Conservation (phyloP, 2,329 filamentous ascomycete species). For the Trichoderma asperellum region DNA sequence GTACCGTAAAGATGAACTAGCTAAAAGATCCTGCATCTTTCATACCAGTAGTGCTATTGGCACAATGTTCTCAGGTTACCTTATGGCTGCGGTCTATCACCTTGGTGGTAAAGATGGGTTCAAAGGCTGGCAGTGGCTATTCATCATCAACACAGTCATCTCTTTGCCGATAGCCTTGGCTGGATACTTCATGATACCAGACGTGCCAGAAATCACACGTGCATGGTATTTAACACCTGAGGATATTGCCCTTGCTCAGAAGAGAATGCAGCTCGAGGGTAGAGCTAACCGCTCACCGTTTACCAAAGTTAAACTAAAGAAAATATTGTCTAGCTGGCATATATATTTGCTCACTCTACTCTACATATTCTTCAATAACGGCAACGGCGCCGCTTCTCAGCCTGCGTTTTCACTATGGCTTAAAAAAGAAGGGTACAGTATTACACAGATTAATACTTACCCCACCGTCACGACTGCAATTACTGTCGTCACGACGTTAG, state of each 20-base stretch:
- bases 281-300: slow-evolving; percentile 48
- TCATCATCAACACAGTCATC: slow-evolving; percentile 43
- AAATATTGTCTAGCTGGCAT: slow-evolving; percentile 67
- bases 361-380: slow-evolving; percentile 70
- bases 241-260: slow-evolving; percentile 37
- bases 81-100: slow-evolving; percentile 41
- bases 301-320: slow-evolving; percentile 56
- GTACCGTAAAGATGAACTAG: slow-evolving; percentile 50
- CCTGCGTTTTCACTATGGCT: slow-evolving; percentile 60
- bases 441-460: slow-evolving; percentile 54
- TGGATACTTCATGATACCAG: slow-evolving; percentile 41
- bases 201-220: slow-evolving; percentile 36
- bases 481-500: slow-evolving; percentile 60
- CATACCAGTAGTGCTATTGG: slow-evolving; percentile 40
- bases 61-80: slow-evolving; percentile 42
- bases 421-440: slow-evolving; percentile 48
- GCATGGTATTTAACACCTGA: slow-evolving; percentile 38
- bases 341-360: slow-evolving; percentile 62
- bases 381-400: slow-evolving; percentile 49
- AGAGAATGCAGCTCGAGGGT: slow-evolving; percentile 47
- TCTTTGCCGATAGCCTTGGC: slow-evolving; percentile 42
- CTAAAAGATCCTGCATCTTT: slow-evolving; percentile 49
- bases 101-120: slow-evolving; percentile 37
- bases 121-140: slow-evolving; percentile 38
- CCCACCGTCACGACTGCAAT: slow-evolving; percentile 63